These are phyloP conservation scores for Globisporangium solare DNA, from an alignment of 352 stramenopile genomes.

Conservation along the genomic window DNA sequence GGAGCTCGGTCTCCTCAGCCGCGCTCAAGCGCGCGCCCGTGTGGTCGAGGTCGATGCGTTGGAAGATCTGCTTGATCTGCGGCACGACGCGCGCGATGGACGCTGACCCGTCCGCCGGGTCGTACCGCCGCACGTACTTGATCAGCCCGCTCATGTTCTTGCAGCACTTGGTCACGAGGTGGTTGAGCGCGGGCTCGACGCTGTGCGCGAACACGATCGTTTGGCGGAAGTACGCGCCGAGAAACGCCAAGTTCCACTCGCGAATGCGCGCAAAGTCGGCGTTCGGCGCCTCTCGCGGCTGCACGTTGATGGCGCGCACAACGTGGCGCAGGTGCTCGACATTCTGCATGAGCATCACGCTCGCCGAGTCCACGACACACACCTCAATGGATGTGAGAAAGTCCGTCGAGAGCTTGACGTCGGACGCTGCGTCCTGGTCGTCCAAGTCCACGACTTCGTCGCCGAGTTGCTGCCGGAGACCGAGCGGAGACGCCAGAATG, in stretches of 20 bases:
- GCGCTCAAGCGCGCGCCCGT: constrained; percentile 18
- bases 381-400: constrained; percentile 78
- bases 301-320: constrained; percentile 54
- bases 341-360: constrained; percentile 79
- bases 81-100: constrained; percentile 64
- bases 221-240: constrained; percentile 66
- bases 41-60: constrained; percentile 53
- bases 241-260: constrained; percentile 70
- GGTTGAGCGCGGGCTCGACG: constrained; percentile 53
- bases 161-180: constrained; percentile 54
- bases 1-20: constrained; percentile 47
- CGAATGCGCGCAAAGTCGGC: constrained; percentile 71
- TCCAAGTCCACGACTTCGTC: constrained; percentile 56
- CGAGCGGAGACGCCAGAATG: constrained; percentile 69
- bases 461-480: constrained; percentile 62
- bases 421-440: constrained; percentile 14
- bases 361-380: constrained; percentile 77
- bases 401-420: constrained; percentile 53
- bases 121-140: constrained; percentile 55
- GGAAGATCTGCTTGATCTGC: constrained; percentile 77
- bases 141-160: constrained; percentile 48
- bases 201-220: constrained; percentile 67
- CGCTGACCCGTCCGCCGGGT: constrained; percentile 36
- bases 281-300: constrained; percentile 60
- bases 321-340: constrained; percentile 68